Percentiles rank a stretch among this genome's conserved stretches.
Evolutionary conservation across 139 green algal genomes (phyloP).

Genomic region (Dunaliella primolecta): DNA sequence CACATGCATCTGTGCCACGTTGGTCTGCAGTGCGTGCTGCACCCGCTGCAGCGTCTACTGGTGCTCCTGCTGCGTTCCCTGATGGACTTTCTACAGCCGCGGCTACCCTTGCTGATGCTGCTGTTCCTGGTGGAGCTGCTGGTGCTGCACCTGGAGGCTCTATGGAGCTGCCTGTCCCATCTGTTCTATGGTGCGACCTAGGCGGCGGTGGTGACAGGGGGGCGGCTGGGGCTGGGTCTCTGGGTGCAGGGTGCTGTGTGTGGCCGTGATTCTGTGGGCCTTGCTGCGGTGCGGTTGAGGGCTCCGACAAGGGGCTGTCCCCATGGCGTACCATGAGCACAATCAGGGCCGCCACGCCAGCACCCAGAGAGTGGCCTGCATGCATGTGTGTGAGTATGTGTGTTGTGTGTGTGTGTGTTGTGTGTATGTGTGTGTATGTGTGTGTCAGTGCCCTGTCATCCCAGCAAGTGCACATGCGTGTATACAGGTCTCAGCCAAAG

Average conservation of each 20-base stretch:
- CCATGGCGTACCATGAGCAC: slow-evolving; percentile 47
- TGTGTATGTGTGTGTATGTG: background rate
- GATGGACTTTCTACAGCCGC: background rate
- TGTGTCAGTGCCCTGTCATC: background rate
- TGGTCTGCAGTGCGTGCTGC: background rate
- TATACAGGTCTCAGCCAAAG: no score
- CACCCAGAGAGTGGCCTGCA: slow-evolving; percentile 64
- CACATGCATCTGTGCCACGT: no score
- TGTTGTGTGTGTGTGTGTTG: background rate
- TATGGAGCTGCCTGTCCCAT: no score
- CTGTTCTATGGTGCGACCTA: no score
- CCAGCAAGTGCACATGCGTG: background rate
- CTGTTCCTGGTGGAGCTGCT: background rate
- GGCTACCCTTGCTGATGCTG: background rate
- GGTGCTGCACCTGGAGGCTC: background rate
- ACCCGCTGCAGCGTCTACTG: background rate
- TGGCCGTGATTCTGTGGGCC: background rate
- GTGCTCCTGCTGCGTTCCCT: slow-evolving; percentile 7
- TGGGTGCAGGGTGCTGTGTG: background rate
- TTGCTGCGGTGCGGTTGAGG: background rate
- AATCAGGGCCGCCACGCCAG: slow-evolving; percentile 60
- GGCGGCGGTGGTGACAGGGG: background rate
- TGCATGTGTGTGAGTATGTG: background rate
- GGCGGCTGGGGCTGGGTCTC: background rate
- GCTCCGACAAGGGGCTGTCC: background rate